Conservation (phyloP, 106 monocot genomes). For the Dendrobium huoshanense region DNA sequence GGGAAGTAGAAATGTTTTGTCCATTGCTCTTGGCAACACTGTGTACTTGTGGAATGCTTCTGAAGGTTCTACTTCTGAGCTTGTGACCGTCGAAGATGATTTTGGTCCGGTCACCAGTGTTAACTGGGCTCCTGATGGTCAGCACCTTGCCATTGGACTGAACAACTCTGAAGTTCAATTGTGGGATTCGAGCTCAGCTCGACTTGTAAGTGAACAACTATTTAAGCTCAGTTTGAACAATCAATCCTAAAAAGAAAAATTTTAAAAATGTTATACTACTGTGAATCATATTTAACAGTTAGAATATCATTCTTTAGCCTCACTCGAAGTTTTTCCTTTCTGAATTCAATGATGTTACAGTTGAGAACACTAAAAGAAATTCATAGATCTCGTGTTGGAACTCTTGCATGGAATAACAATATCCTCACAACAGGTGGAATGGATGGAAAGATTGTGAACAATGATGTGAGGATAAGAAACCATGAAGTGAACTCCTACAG, state of each 20-base stretch:
- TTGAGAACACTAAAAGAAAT: constrained; percentile 44
- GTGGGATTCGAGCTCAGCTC: constrained; percentile 43
- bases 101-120: constrained; percentile 66
- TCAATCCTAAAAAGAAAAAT: too few relatives aligned
- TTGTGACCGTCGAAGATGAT: constrained; percentile 46
- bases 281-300: not conserved
- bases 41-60: constrained; percentile 54
- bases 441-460: constrained; percentile 57
- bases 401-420: constrained; percentile 57
- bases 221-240: too few relatives aligned
- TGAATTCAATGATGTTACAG: constrained; percentile 15
- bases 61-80: constrained; percentile 37
- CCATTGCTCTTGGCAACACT: constrained; percentile 44
- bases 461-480: constrained; percentile 38
- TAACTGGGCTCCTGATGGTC: constrained; percentile 66
- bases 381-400: constrained; percentile 44
- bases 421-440: constrained; percentile 53
- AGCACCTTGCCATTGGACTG: constrained; percentile 49
- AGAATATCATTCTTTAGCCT: not conserved
- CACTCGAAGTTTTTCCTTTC: not conserved
- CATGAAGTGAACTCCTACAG: constrained; percentile 31
- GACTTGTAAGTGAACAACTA: constrained; percentile 21
- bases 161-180: constrained; percentile 52
- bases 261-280: too few relatives aligned
- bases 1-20: constrained; percentile 52